Evolutionary conservation across 306 rosid species (phyloP).

Genomic region (Cucurbita pepo): DNA sequence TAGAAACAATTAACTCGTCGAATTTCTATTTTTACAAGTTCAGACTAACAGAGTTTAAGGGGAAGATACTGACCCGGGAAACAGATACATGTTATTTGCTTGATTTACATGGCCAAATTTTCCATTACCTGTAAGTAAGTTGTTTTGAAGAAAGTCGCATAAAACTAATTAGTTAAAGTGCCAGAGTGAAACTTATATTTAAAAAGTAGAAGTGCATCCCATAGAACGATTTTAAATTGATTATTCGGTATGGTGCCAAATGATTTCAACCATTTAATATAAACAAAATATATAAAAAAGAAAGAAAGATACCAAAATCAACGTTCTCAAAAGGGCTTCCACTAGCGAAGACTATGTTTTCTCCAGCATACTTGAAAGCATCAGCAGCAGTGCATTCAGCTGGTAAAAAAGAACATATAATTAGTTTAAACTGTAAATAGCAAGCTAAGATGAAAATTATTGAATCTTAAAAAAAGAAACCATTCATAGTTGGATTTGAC

Average conservation of each 20-base stretch:
- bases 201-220: slow-evolving; percentile 8
- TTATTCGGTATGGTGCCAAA: neutral
- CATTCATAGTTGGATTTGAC: slow-evolving; percentile 98
- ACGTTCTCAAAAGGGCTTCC: slow-evolving; percentile 94
- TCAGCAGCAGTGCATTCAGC: slow-evolving; percentile 96
- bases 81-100: slow-evolving; percentile 98
- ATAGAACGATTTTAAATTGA: neutral
- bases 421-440: neutral
- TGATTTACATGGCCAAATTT: slow-evolving; percentile 88
- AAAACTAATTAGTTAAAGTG: neutral
- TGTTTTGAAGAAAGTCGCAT: neutral
- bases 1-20: neutral
- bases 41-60: neutral
- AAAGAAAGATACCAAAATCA: slow-evolving; percentile 47
- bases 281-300: neutral
- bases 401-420: slow-evolving; percentile 20
- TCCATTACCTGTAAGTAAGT: slow-evolving; percentile 55
- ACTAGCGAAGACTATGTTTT: slow-evolving; percentile 77
- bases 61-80: slow-evolving; percentile 67
- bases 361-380: slow-evolving; percentile 88
- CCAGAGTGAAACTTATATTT: slow-evolving; percentile 3
- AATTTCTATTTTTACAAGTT: neutral
- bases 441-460: slow-evolving; percentile 8
- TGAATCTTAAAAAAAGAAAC: slow-evolving; percentile 39
- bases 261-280: slow-evolving; percentile 11